Percentiles rank a stretch among this genome's conserved stretches.
Evolutionary conservation across 2,329 filamentous ascomycete species (phyloP).

Genomic region (Calonectria leucothoes): DNA sequence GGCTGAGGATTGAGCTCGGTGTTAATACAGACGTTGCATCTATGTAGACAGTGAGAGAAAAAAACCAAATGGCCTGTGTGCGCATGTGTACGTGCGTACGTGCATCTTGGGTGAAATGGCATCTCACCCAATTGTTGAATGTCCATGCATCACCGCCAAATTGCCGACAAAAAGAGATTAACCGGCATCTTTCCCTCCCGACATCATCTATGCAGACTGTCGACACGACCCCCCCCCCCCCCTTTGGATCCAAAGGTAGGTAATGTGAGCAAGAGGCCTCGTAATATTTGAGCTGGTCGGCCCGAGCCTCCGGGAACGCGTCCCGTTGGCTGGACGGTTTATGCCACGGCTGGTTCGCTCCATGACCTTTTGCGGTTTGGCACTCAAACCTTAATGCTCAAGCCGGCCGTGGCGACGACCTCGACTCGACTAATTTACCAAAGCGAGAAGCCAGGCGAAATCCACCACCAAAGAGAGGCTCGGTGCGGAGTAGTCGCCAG

Average conservation of each 20-base stretch:
- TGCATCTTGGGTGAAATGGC: not conserved
- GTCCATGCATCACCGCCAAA: constrained; percentile 8
- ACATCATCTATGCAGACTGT: not conserved
- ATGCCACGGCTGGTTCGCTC: not conserved
- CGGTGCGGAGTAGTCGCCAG: not conserved
- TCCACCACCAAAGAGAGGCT: not conserved
- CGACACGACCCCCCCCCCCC: not conserved
- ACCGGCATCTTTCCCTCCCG: not conserved
- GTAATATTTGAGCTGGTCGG: constrained; percentile 27
- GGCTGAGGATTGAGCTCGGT: constrained; percentile 30
- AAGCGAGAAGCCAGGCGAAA: not conserved
- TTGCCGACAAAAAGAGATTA: constrained; percentile 6
- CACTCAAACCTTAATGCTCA: constrained; percentile 35
- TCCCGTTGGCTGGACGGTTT: constrained; percentile 21
- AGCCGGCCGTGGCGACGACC: constrained; percentile 13
- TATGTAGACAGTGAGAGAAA: not conserved
- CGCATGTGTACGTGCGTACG: not conserved
- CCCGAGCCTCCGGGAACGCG: constrained; percentile 35
- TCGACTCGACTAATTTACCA: constrained; percentile 11
- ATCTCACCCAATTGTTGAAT: not conserved
- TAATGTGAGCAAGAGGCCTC: not conserved
- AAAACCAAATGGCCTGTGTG: constrained; percentile 1
- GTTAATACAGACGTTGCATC: constrained; percentile 1
- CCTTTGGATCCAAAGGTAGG: not conserved
- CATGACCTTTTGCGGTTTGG: constrained; percentile 34